Evolutionary conservation across 768 basidiomycete species (phyloP), one percentile per base, ranked within the genome.

Genomic region (Rubroboletus satanas): DNA sequence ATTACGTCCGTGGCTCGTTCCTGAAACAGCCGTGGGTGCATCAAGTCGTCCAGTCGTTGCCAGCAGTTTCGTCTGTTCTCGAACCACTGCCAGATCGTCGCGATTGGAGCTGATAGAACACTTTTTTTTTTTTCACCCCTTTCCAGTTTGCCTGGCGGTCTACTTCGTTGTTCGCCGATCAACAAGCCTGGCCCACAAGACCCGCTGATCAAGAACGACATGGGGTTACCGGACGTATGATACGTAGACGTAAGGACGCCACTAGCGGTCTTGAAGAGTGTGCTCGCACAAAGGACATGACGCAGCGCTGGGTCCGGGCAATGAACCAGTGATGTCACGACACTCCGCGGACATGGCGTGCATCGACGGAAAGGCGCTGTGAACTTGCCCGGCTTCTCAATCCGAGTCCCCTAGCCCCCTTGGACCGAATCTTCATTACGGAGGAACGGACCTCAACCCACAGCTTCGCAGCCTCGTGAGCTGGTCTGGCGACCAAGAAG

Each of bases 1-100:
- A 55, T 52, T 54, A 49, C 23, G 42, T 39, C 56, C 44, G 35
- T 60, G 45, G 39, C 58, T 38, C 45, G 67, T 67, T 58, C 66
- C 68, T 66, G 64, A 66, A 68, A 66, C 65, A 59, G 47, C 69
- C 66, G 61, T 58, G 52, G 28, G n/a, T 51, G 33, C 54, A 37
- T 46, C 43, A 44, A 41, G 29, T 31, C 35, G 44, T 45, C n/a
- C 38, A 55, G 36, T 42, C 49, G 59, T 50, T 58, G 60, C 38
- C 54, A 51, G 55, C 49, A 36, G 33, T n/a, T 11, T 53, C 31
- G 47, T 39, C 37, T 33, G 38, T 58, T 63, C 62, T 58, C 62
- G 62, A 61, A 58, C 56, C 44, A 32, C 36, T n/a, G 48, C 41
- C 38, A 61, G 58, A 61, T 63, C 47, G 59, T 64, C 58, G 41